Base-by-base conservation (phyloP, 208 protist species). In the Novymonas esmeraldas region DNA sequence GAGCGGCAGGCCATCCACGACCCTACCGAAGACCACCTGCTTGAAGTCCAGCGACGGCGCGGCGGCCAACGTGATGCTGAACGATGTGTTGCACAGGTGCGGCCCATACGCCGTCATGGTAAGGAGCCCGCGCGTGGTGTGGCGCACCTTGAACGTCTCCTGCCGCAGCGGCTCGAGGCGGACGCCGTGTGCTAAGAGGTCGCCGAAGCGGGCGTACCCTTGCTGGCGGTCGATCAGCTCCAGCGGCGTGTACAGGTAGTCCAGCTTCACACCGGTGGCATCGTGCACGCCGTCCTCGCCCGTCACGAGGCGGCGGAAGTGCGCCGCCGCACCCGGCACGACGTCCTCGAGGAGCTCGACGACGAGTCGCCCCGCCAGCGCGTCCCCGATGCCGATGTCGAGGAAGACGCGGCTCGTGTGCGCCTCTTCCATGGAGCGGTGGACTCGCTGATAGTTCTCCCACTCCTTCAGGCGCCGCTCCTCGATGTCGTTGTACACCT, bases 11-110 rank as follows among this genome's bases (percentile, higher is more conserved):
- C 94, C 92, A 38, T 96, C 83, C 33, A 93, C 73, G 33, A 98
- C 92, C n/a, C 86, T 71, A 18, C 97, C 97, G 70, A 99, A 98
- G 11, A 98, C 96, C 24, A 97, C 92, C 66, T 99, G 98, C 55
- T 94, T 95, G 64, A 89, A 95, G 63, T 98, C 96, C 5, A 95
- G 72, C 0, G 61, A 71, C 5, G 88, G 87, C 13, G 80, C 78
- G 13, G 87, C 71, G 11, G 70, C 78, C 0, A 94, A 64, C 9
- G 90, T 95, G 65, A 97, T 87, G 48, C 84, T 73, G 61, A 96
- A 96, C 1, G 81, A 75, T 0, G 82, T 90, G 33, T 81, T 78
- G 34, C 81, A 84, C 50, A 90, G 84, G 63, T 95, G 61, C 1
- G 89, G 80, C 0, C 94, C 89, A 51, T 79, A 70, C 20, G 87